Evolutionary conservation across 106 monocot genomes (phyloP), one percentile per base, ranked within the genome.

Genomic region (Ottelia alismoides): DNA sequence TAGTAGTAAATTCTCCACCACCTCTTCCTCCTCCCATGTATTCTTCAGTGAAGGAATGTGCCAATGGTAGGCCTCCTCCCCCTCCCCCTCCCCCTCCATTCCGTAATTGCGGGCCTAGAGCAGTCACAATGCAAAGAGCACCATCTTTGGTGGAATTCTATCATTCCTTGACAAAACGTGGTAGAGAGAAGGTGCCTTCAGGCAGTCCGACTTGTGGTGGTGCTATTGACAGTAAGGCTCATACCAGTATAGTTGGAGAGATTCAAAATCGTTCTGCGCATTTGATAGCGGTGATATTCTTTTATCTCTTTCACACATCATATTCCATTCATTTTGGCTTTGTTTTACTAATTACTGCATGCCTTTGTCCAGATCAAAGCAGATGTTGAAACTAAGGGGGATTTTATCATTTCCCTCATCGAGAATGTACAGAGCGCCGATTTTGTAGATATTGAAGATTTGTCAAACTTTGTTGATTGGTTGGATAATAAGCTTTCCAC

Each of bases 331-430:
- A 23, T 17, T 27, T 29, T 20, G 16, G 2, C 50, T 35, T 45
- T 18, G 27, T 71, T n/a, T n/a, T n/a, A n/a, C n/a, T n/a, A n/a
- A n/a, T n/a, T n/a, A n/a, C n/a, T n/a, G n/a, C n/a, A n/a, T n/a
- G n/a, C n/a, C n/a, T n/a, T n/a, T n/a, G n/a, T n/a, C n/a, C n/a
- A 93, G 93, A 88, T 93, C 28, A 93, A 84, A 70, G 69, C 80
- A 48, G 87, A 93, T 69, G 77, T 87, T 27, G 84, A 87, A 68
- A 75, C 77, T 31, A 93, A 83, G 74, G 78, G 80, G 31, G 73
- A 70, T 45, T 73, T 88, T 60, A 71, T 93, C 30, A 77, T 58
- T 23, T 49, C 58, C 52, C 87, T 93, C 23, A 93, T 93, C 52
- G 61, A 70, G 44, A 81, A 70, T 52, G 72, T 93, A 12, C 75